These are phyloP conservation scores for Penicillium dipodomyicola DNA, from an alignment of 495 filamentous ascomycete species.

Conservation along the genomic window DNA sequence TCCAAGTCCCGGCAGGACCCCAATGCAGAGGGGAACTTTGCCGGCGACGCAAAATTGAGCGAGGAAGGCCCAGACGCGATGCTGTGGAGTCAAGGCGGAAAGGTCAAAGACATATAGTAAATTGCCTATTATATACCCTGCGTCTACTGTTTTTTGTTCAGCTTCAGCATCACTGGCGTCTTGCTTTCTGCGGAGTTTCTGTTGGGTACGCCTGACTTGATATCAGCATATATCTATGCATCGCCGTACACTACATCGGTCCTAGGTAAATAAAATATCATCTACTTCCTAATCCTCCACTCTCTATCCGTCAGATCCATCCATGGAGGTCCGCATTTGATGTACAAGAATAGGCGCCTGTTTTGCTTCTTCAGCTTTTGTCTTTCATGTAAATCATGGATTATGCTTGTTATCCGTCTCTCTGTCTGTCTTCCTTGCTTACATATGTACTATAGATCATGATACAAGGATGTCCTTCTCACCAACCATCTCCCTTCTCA, in stretches of 20 bases:
- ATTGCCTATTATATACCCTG: constrained; percentile 9
- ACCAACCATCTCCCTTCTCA: background rate
- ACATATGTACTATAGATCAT: background rate
- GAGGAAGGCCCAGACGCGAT: constrained; percentile 27
- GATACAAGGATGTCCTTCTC: background rate
- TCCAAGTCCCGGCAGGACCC: constrained; percentile 44
- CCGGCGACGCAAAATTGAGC: constrained; percentile 35
- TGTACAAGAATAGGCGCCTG: too few relatives aligned
- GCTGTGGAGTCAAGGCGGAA: constrained; percentile 22
- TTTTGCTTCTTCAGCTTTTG: background rate
- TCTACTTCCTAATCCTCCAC: background rate
- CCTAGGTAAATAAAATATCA: constrained; percentile 1
- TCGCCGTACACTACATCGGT: background rate
- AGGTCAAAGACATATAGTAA: constrained; percentile 35
- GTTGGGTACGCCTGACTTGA: constrained; percentile 13
- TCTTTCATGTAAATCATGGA: background rate
- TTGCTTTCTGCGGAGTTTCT: constrained; percentile 23
- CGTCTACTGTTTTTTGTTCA: constrained; percentile 15
- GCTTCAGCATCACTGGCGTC: constrained; percentile 10
- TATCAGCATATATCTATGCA: constrained; percentile 5
- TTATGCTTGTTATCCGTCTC: background rate
- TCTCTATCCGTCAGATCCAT: background rate
- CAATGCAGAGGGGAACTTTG: constrained; percentile 44
- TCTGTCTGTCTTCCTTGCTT: background rate
- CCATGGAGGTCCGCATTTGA: too few relatives aligned